phyloP scores from a whole-genome alignment of 768 basidiomycete genomes.

The Macrolepiota albuminosa region DNA sequence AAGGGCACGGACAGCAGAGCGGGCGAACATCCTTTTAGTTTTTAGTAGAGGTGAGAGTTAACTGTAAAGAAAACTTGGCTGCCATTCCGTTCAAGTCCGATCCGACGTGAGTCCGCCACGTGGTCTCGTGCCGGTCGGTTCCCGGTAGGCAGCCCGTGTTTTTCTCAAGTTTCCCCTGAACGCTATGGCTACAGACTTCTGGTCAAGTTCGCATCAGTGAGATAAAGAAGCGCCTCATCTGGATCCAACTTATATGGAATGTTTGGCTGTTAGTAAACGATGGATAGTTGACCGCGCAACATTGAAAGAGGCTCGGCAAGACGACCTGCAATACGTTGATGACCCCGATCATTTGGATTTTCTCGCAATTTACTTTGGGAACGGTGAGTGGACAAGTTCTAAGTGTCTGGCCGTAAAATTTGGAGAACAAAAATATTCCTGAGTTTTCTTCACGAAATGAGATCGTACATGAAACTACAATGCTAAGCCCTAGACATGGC shows the following conservation, averaged over 20 bases:
- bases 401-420: not conserved
- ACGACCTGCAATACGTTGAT: conserved; percentile 77
- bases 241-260: conserved; percentile 11
- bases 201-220: conserved; percentile 89
- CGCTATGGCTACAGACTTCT: conserved; percentile 85
- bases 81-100: conserved; percentile 12
- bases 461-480: not conserved
- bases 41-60: conserved; percentile 16
- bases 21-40: conserved; percentile 55
- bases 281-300: conserved; percentile 87
- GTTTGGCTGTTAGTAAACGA: conserved; percentile 57
- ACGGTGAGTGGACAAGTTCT: conserved; percentile 42
- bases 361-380: conserved; percentile 85
- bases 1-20: conserved; percentile 54
- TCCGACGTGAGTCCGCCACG: not conserved
- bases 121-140: not conserved
- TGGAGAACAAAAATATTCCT: not conserved
- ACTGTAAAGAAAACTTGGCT: conserved; percentile 12
- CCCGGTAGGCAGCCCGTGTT: conserved; percentile 2
- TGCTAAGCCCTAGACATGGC: not conserved
- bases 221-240: conserved; percentile 24
- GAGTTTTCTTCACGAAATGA: not conserved
- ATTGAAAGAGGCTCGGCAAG: conserved; percentile 64
- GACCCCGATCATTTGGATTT: conserved; percentile 76
- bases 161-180: not conserved